Evolutionary conservation across 169 alveolate species (phyloP).

Genomic region (Hepatocystis sp.): DNA sequence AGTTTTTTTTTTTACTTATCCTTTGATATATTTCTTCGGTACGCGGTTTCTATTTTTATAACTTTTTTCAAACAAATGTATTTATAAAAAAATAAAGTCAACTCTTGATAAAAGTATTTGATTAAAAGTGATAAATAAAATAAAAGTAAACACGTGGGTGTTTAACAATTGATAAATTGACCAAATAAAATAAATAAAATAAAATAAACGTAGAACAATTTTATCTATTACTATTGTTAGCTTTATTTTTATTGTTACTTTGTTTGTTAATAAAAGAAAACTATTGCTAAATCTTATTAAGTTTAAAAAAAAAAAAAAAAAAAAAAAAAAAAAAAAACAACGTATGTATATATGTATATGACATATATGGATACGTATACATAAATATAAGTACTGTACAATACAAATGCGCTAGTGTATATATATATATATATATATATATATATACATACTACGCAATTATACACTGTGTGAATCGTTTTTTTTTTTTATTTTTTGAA

Average conservation of each 20-base stretch:
- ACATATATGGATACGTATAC: too few relatives aligned
- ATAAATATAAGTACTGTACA: too few relatives aligned
- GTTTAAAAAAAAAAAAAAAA: background rate
- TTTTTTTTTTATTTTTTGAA: slow-evolving; percentile 4
- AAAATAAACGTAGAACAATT: background rate
- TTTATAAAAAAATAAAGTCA: too few relatives aligned
- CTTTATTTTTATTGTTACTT: background rate
- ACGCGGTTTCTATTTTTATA: too few relatives aligned
- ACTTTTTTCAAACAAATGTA: too few relatives aligned
- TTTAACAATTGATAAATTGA: too few relatives aligned
- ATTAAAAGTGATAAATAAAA: too few relatives aligned
- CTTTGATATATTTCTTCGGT: too few relatives aligned
- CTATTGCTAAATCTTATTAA: background rate
- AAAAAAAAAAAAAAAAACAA: slow-evolving; percentile 1
- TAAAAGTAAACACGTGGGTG: too few relatives aligned
- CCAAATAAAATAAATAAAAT: background rate
- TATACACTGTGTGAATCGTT: background rate
- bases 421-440: background rate
- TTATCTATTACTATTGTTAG: background rate
- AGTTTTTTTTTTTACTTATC: background rate
- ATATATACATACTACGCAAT: slow-evolving; percentile 3
- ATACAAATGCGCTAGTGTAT: too few relatives aligned
- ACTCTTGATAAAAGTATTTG: too few relatives aligned
- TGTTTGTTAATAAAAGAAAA: background rate
- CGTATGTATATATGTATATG: too few relatives aligned